Evolutionary conservation across 1,139 yeast genomes (phyloP).

Genomic region (Petasospora fabianii): DNA sequence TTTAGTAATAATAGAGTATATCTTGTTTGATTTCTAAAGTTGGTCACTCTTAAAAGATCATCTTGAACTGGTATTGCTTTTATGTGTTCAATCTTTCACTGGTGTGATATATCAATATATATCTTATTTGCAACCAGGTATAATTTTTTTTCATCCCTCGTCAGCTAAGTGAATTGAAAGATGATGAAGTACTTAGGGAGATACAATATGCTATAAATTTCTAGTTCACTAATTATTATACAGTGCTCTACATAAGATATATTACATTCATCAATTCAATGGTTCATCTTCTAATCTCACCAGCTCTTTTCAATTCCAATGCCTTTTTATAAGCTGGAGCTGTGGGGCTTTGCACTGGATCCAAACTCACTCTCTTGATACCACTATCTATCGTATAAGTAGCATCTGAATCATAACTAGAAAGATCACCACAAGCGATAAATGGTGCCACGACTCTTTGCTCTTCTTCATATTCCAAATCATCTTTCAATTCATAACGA

Average conservation of each 20-base stretch:
- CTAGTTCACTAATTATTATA: not conserved
- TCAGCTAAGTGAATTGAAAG: no score
- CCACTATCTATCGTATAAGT: slow-evolving; percentile 66
- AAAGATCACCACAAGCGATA: slow-evolving; percentile 88
- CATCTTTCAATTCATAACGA: slow-evolving; percentile 40
- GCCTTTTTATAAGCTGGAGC: slow-evolving; percentile 96
- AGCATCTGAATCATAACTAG: slow-evolving; percentile 90
- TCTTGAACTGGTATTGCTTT: no score
- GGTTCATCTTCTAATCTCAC: slow-evolving; percentile 38
- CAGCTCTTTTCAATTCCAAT: slow-evolving; percentile 77
- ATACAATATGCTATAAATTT: not conserved
- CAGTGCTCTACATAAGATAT: no score
- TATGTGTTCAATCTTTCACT: no score
- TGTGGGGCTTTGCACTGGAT: slow-evolving; percentile 92
- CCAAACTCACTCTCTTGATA: slow-evolving; percentile 46
- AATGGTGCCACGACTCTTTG: slow-evolving; percentile 80
- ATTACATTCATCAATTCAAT: no score
- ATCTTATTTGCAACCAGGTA: no score
- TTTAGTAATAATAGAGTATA: no score
- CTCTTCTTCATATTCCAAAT: slow-evolving; percentile 45
- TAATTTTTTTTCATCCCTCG: no score
- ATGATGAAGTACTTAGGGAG: no score
- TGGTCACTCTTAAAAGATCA: no score
- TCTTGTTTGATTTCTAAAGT: no score
- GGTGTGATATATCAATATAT: no score